Conservation (phyloP, 495 filamentous ascomycete species). For the Aspergillus hancockii region DNA sequence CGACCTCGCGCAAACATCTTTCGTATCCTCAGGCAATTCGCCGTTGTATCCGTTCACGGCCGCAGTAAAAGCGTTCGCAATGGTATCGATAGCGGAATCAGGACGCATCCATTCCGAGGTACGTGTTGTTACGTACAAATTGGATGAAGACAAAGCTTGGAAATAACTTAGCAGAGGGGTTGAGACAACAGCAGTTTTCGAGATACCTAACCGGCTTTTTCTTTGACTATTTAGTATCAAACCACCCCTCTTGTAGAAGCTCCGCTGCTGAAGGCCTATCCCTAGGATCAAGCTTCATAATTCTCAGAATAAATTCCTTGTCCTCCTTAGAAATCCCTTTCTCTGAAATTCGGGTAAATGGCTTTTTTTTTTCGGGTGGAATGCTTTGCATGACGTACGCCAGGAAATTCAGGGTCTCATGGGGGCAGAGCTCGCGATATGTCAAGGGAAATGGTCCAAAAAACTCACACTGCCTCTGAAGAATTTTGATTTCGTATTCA, state of each 20-base stretch:
- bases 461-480: slow-evolving; percentile 38
- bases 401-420: slow-evolving; percentile 19
- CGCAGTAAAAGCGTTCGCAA: background rate
- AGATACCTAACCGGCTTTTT: background rate
- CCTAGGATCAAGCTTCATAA: slow-evolving; percentile 24
- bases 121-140: no score
- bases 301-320: slow-evolving; percentile 20
- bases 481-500: slow-evolving; percentile 42
- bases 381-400: slow-evolving; percentile 19
- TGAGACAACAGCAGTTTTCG: background rate
- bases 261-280: slow-evolving; percentile 21
- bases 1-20: background rate
- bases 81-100: background rate
- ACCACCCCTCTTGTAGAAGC: slow-evolving; percentile 22
- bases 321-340: slow-evolving; percentile 19
- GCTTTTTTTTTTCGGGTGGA: slow-evolving; percentile 7
- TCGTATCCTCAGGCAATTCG: background rate
- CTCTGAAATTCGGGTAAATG: slow-evolving; percentile 13
- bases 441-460: slow-evolving; percentile 46
- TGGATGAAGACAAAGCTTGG: no score
- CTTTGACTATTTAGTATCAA: background rate
- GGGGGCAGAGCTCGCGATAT: slow-evolving; percentile 28
- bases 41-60: background rate
- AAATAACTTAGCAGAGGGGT: no score
- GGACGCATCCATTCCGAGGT: background rate